Evolutionary conservation across 2,329 filamentous ascomycete species (phyloP).

Genomic region (Colletotrichum sp.): DNA sequence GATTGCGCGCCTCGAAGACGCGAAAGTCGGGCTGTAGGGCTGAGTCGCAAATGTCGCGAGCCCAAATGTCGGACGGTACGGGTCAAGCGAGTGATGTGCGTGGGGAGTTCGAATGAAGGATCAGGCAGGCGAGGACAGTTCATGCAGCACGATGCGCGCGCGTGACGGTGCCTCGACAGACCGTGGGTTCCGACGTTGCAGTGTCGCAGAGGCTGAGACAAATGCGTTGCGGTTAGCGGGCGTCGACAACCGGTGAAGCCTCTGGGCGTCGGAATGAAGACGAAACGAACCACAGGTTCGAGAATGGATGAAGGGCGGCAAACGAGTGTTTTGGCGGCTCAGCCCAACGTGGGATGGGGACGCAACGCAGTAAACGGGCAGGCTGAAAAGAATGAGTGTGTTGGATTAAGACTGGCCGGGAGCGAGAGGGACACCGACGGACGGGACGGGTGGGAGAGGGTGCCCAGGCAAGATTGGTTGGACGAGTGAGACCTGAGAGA

Average conservation of each 20-base stretch:
- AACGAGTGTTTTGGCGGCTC: neutral
- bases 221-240: neutral
- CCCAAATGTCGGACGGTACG: neutral
- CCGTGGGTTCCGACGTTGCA: slow-evolving; percentile 1
- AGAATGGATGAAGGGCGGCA: neutral
- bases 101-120: neutral
- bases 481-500: slow-evolving; percentile 1
- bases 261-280: neutral
- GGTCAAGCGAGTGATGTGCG: neutral
- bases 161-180: neutral
- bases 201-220: slow-evolving; percentile 4
- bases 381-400: neutral
- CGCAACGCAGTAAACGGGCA: neutral
- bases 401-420: neutral
- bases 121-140: neutral
- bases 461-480: neutral
- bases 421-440: neutral
- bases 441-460: neutral
- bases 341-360: neutral
- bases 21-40: neutral
- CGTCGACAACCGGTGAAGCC: neutral
- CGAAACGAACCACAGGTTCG: neutral
- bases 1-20: neutral
- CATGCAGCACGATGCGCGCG: neutral
- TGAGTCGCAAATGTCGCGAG: neutral